Base-by-base conservation (phyloP, 306 rosid species). In the Pyrus communis region DNA sequence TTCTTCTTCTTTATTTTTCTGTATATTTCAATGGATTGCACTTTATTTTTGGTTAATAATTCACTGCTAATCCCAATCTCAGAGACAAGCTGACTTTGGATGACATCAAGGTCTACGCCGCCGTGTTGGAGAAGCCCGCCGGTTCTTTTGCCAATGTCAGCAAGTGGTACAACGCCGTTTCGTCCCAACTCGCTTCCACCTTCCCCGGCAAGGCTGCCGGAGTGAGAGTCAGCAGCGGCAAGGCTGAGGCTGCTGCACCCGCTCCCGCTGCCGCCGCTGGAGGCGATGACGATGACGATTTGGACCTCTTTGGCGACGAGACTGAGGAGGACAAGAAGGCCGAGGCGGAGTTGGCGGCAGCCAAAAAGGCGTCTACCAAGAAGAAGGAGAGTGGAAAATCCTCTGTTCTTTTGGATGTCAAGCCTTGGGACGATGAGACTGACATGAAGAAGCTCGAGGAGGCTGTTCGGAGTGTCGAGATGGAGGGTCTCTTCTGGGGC, bases 341-440 rank as follows among this genome's bases (percentile, higher is more conserved):
- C 57, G 93, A 94, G 11, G 98, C 85, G 78, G 93, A 86, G 79
- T 86, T 93, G 84, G 95, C 87, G 84, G 89, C 98, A 52, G 81
- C 93, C 46, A 93, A 91, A 33, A 93, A 93, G 84, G 27, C 87
- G 7, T 52, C 96, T 1, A 17, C 94, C 58, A 91, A 91, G 92
- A 93, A 93, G 89, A 93, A 93, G 89, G 98, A 93, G 77, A 93
- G 98, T 70, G 98, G 98, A 0, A 93, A 93, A 64, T 93, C 98
- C 68, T 93, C 98, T 7, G 91, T 93, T 76, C 88, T 93, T 57
- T 74, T 93, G 35, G 98, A 93, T 78, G 94, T 93, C n/a, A 93
- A 93, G 82, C 98, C 98, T 66, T 93, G 98, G 98, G 98, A 93
- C 2, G 98, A 93, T 27, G 96, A 93, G 81, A 93, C 98, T 0